These are phyloP conservation scores for Ephemerocybe angulata DNA, from an alignment of 768 basidiomycete genomes.

Conservation along the genomic window DNA sequence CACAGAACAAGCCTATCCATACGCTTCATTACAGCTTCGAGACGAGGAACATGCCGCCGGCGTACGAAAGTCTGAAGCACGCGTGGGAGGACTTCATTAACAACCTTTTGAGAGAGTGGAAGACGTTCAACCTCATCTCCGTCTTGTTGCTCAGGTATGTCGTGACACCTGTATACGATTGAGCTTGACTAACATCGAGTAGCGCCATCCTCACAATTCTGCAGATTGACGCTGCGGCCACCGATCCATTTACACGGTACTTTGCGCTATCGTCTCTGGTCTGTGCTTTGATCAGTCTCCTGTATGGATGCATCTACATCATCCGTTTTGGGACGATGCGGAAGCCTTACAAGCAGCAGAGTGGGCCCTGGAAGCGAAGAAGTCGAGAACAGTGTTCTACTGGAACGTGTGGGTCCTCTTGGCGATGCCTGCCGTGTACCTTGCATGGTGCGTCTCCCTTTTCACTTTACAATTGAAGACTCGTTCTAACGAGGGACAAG, in stretches of 20 bases:
- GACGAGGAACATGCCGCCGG: constrained; percentile 10
- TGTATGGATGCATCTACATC: constrained; percentile 59
- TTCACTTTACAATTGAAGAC: neutral
- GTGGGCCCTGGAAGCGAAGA: constrained; percentile 42
- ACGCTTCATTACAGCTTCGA: neutral
- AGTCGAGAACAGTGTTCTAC: constrained; percentile 22
- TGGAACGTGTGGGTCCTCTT: constrained; percentile 73
- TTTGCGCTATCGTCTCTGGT: constrained; percentile 52
- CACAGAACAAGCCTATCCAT: neutral
- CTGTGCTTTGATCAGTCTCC: constrained; percentile 57
- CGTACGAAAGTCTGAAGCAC: constrained; percentile 19
- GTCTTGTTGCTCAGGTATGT: constrained; percentile 29
- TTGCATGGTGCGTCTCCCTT: constrained; percentile 45
- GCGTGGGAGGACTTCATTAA: constrained; percentile 30
- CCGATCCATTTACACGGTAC: constrained; percentile 53
- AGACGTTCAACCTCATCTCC: constrained; percentile 33
- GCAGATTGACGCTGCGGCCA: constrained; percentile 34
- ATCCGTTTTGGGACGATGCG: constrained; percentile 57
- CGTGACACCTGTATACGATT: neutral
- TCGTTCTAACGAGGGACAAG: neutral
- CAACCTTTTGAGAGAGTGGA: constrained; percentile 32
- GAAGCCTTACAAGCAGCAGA: constrained; percentile 48
- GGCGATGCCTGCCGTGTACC: constrained; percentile 61
- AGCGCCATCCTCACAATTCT: constrained; percentile 32
- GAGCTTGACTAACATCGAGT: neutral